Base-by-base conservation (phyloP, 805 yeast genomes). In the Monosporozyma unispora region DNA sequence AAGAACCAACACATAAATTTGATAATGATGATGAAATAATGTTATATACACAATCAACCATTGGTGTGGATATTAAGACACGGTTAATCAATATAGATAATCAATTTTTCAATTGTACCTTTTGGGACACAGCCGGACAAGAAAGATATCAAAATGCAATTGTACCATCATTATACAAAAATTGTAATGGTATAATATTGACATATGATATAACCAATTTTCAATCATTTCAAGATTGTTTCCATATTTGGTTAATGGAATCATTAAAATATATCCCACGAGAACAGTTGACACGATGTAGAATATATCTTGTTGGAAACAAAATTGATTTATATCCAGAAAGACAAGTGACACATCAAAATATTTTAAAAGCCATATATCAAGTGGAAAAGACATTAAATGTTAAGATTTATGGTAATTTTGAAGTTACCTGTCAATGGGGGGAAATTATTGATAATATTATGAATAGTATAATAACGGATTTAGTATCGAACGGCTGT, bases 91-190 rank as follows among this genome's bases (percentile, higher is more conserved):
- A 70, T 52, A 70, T 75, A 14, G 77, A 73, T 54, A 70, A 72
- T 22, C 59, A 71, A 42, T 63, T 63, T 44, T 74, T 72, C 61
- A 73, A 74, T 54, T 67, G 74, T 12, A 70, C 70, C 8, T 56
- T 74, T 48, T 75, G 78, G 78, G 78, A 74, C 54, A 74, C 78
- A 12, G 79, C 79, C 3, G 79, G 79, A 3, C 78, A 74, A 58
- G 78, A 74, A 54, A 61, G 77, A 46, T 75, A 71, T 51, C 63
- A 75, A 52, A 73, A 74, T 44, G 72, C 73, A 14, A 60, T 66
- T 59, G 70, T 72, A 38, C 76, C 77, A 7, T 65, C 73, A 3
- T 49, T 74, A 25, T 74, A 73, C 55, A 70, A 72, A 57, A 73
- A 72, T n/a, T 70, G 77, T 7, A 70, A 74, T 48, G 78, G 77